Base-by-base conservation (phyloP, 2,329 filamentous ascomycete genomes). In the Curvularia verruculosa region DNA sequence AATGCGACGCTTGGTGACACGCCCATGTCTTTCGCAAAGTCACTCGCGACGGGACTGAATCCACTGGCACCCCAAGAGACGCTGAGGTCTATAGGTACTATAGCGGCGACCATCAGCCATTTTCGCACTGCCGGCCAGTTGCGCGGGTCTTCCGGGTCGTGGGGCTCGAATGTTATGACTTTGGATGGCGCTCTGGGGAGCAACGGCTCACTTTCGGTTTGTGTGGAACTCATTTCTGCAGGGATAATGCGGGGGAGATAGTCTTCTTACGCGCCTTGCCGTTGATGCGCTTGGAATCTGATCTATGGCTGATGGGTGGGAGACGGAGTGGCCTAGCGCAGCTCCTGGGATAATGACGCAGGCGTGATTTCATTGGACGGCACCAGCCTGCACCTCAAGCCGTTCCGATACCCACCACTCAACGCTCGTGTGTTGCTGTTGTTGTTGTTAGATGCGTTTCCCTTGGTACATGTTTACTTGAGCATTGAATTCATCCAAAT, bases 51-150 rank as follows among this genome's bases (percentile, higher is more conserved):
- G 0, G 81, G 80, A 2, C 79, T 81, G 63, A 80, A 83, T 8
- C 80, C 80, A 5, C 78, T 81, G 1, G 80, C 80, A 8, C 78
- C 79, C 75, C 79, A 82, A 15, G 69, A 72, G 28, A 75, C 73
- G 36, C 67, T 72, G 31, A 75, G 65, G 47, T 76, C 73, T 48
- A 76, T 75, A 28, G 74, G 68, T 2, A 74, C 66, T 34, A 77
- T 75, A 18, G 67, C 68, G 26, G 68, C 69, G 5, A 76, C 64
- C 67, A 76, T 73, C 6, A 72, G 48, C 73, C 74, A 76, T 68
- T 76, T 76, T 24, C 69, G 66, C 29, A 60, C 50, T 37, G 47
- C 40, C 2, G 68, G 50, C 75, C 75, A 77, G 56, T 77, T 76
- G 9, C 73, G 63, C 5, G 75, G 75, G 46, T 77, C 69, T 21